Conservation (phyloP, 257 asterid species). For the Jacaranda copaia region DNA sequence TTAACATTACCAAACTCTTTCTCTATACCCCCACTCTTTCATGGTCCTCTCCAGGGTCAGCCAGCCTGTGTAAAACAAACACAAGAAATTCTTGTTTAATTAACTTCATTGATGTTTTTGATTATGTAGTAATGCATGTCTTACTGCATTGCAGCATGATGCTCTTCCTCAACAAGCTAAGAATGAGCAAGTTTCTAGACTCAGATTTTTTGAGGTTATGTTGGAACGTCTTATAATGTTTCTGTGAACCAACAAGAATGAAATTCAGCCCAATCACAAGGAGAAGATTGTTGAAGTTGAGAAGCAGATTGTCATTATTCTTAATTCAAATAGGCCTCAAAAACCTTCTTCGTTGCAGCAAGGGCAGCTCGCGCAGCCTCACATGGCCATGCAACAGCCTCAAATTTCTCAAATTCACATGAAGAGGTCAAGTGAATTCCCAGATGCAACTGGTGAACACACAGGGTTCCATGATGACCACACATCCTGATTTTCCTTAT, state of each 20-base stretch:
- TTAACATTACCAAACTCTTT: slow-evolving; percentile 3
- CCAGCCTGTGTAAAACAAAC: neutral
- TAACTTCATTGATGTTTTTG: neutral
- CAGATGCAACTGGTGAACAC: slow-evolving; percentile 73
- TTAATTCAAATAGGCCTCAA: slow-evolving; percentile 77
- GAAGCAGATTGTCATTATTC: slow-evolving; percentile 75
- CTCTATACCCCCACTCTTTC: neutral
- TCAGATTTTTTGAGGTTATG: slow-evolving; percentile 71
- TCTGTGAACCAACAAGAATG: slow-evolving; percentile 69
- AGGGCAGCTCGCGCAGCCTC: slow-evolving; percentile 80
- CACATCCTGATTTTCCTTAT: slow-evolving; percentile 63
- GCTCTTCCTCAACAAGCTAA: slow-evolving; percentile 79
- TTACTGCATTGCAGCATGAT: slow-evolving; percentile 71
- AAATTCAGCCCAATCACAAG: slow-evolving; percentile 62
- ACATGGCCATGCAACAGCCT: slow-evolving; percentile 61
- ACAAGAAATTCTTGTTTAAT: slow-evolving; percentile 15
- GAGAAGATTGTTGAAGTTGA: slow-evolving; percentile 71
- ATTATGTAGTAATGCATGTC: neutral
- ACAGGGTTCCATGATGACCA: slow-evolving; percentile 57
- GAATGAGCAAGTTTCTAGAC: slow-evolving; percentile 80
- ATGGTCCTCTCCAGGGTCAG: slow-evolving; percentile 13
- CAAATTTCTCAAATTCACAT: slow-evolving; percentile 64
- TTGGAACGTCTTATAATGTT: slow-evolving; percentile 73
- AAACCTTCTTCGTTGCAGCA: slow-evolving; percentile 74
- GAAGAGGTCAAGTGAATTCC: slow-evolving; percentile 73